Percentiles rank a stretch among this genome's conserved stretches.
Conservation (phyloP, 2,329 filamentous ascomycete species). For the Colletotrichum sojae region DNA sequence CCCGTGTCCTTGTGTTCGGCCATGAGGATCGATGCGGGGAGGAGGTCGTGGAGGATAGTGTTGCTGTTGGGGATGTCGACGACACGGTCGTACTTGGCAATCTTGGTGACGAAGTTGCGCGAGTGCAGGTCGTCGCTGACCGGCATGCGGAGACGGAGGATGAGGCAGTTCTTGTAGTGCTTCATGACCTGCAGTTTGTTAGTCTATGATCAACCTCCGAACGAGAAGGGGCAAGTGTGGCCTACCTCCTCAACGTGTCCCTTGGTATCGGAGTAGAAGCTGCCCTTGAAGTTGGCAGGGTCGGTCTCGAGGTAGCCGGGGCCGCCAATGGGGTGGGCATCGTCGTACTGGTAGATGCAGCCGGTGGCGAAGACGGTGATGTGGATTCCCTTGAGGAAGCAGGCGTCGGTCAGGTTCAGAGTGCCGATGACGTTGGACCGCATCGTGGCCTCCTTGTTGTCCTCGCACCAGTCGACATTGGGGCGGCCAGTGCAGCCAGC, state of each 20-base stretch:
- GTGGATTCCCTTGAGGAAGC: slow-evolving; percentile 71
- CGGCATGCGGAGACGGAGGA: slow-evolving; percentile 78
- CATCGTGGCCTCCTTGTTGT: slow-evolving; percentile 77
- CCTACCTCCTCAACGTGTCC: slow-evolving; percentile 74
- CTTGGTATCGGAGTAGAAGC: slow-evolving; percentile 79
- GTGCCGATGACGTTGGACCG: slow-evolving; percentile 77
- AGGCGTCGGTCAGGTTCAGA: slow-evolving; percentile 74
- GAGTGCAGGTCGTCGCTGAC: slow-evolving; percentile 77
- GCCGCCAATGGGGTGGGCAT: slow-evolving; percentile 71
- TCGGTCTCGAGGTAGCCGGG: slow-evolving; percentile 74
- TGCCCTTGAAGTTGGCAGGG: slow-evolving; percentile 74
- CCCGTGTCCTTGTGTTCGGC: slow-evolving; percentile 74
- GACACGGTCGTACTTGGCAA: slow-evolving; percentile 74
- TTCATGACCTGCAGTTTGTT: slow-evolving; percentile 67
- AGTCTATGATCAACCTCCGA: slow-evolving; percentile 8
- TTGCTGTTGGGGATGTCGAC: slow-evolving; percentile 79
- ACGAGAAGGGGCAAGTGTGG: background rate
- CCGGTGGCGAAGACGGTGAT: slow-evolving; percentile 77
- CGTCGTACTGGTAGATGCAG: slow-evolving; percentile 77
- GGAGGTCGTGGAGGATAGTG: slow-evolving; percentile 75
- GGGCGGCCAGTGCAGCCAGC: slow-evolving; percentile 77
- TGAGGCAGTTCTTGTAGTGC: slow-evolving; percentile 72
- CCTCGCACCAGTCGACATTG: slow-evolving; percentile 81
- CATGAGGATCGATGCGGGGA: slow-evolving; percentile 72
- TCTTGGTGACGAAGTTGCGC: slow-evolving; percentile 80